Base-by-base conservation (phyloP, 2,329 filamentous ascomycete species). In the Penicillium expansum region DNA sequence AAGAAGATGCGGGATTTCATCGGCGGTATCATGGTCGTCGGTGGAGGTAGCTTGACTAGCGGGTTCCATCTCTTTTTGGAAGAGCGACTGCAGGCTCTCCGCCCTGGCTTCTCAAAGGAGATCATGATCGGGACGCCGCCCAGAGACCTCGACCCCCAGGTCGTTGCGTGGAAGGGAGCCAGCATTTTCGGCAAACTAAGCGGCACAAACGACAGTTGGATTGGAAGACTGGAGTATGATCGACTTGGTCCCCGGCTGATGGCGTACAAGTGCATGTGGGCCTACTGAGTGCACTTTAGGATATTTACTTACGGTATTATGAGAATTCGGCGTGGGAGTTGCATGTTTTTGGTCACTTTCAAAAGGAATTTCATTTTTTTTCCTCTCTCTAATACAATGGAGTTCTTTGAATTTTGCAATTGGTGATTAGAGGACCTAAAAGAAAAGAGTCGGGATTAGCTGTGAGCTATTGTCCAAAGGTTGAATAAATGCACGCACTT, bases 81-180 rank as follows among this genome's bases (percentile, higher is more conserved):
- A 76, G 89, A 93, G 69, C 84, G 86, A 66, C 82, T 97, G 49
- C 87, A 91, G 67, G 81, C 83, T 60, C 81, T 87, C 27, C 75
- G 82, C 50, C 83, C 84, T 0, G 80, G 78, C n/a, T 83, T 83
- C 62, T 77, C 79, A 6, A 86, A 94, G 82, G 82, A 86, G 63
- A 85, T 89, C 55, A 79, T 88, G 60, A 84, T 89, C 24, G 85
- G 83, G 1, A 80, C 82, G 20, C 86, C 86, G n/a, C 94, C 94
- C 0, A 82, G 93, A 67, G 94, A 99, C 67, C 88, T 99, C 79
- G 94, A 99, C 75, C 91, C 94, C 58, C 92, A 97, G 76, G 92
- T 97, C n/a, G 89, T 97, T 52, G 87, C 88, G 9, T 99, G 94
- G 94, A 99, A 99, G 82, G 94, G 94, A 4, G 94, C 91, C 0